Conservation (phyloP, 139 green algal genomes). For the Chlamydomonas eustigma region DNA sequence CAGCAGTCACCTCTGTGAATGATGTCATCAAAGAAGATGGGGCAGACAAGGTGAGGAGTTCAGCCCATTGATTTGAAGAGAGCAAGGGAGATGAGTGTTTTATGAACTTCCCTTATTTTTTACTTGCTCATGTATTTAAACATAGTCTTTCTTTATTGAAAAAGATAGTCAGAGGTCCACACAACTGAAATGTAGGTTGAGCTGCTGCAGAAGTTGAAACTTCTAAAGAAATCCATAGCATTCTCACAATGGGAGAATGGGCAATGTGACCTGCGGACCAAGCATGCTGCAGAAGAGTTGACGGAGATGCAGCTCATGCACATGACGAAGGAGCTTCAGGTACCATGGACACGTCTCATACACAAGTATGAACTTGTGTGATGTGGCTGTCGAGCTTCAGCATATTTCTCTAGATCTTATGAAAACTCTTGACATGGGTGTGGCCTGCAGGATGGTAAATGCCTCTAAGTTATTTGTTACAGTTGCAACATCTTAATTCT, state of each 20-base stretch:
- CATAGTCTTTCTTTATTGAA: no score
- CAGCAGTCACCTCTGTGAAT: conserved; percentile 20
- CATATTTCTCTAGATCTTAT: no score
- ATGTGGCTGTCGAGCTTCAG: no score
- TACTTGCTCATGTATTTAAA: neutral
- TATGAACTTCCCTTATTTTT: neutral
- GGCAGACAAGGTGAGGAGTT: conserved; percentile 27
- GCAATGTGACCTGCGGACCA: conserved; percentile 11
- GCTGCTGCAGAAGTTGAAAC: conserved; percentile 12
- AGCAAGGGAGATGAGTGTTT: no score
- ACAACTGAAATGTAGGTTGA: conserved; percentile 37
- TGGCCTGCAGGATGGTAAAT: neutral
- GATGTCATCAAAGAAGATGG: conserved; percentile 17
- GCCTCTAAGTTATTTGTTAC: neutral
- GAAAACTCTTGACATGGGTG: neutral
- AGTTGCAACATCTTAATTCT: neutral
- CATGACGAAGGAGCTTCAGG: conserved; percentile 43
- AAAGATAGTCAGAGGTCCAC: no score
- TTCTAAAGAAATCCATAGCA: conserved; percentile 11
- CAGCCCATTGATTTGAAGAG: no score
- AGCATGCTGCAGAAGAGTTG: conserved; percentile 20
- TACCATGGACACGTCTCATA: neutral
- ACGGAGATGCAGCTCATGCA: conserved; percentile 40
- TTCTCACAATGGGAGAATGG: conserved; percentile 20
- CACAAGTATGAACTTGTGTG: no score